Percentiles rank a stretch among this genome's conserved stretches.
Conservation (phyloP, 1,284 basidiomycete genomes). For the Mycosarcoma mackinlayi region DNA sequence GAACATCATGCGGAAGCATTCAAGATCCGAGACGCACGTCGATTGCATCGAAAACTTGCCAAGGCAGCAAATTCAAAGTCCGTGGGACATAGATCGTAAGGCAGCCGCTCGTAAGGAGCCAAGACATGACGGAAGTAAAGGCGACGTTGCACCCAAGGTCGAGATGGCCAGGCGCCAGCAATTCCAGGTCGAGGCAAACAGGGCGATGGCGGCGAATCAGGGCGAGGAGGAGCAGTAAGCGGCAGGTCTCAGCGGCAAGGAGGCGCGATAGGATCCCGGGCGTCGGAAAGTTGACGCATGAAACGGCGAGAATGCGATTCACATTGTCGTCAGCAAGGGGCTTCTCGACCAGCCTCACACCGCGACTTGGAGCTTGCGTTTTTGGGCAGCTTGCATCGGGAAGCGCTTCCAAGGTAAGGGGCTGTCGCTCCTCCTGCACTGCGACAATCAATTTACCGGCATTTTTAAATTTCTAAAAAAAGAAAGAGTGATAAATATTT, state of each 20-base stretch:
- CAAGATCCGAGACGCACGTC: constrained; percentile 1
- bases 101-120: no score
- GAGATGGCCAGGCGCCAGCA: not conserved
- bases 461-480: no score
- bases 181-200: not conserved
- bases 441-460: no score
- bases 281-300: not conserved
- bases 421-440: not conserved
- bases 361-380: not conserved
- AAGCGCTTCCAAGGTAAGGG: constrained; percentile 3
- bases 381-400: not conserved
- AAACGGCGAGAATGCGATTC: not conserved
- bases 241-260: constrained; percentile 11
- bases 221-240: constrained; percentile 2
- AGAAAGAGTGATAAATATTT: no score
- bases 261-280: not conserved
- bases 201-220: not conserved
- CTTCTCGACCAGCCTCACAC: not conserved
- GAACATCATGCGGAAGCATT: not conserved
- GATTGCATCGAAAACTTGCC: not conserved
- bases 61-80: no score
- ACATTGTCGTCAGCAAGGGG: constrained; percentile 1
- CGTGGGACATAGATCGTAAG: not conserved
- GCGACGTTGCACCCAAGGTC: no score
- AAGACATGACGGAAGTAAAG: not conserved